Evolutionary conservation across 345 rosid species (phyloP).

Genomic region (Aurinia saxatilis): DNA sequence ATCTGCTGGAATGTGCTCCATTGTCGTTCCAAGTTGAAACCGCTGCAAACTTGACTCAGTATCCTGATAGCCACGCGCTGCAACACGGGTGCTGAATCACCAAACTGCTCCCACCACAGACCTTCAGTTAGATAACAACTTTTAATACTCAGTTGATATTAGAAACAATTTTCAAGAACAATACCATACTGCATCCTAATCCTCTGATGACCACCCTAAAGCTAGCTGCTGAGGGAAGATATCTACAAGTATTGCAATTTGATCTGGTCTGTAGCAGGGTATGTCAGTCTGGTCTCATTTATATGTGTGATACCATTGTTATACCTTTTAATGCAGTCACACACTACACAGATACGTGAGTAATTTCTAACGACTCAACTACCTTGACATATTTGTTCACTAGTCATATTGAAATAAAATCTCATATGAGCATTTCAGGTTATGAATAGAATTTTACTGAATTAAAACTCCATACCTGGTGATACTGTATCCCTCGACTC

Average conservation of each 20-base stretch:
- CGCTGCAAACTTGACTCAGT: slow-evolving; percentile 83
- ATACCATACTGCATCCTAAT: neutral
- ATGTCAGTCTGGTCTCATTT: neutral
- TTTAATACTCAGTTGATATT: neutral
- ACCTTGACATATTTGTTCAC: neutral
- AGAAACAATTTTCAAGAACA: neutral
- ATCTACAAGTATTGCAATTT: neutral
- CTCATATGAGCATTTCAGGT: neutral
- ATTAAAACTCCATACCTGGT: slow-evolving; percentile 43
- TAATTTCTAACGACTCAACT: neutral
- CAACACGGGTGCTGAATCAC: slow-evolving; percentile 77
- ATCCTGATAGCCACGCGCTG: slow-evolving; percentile 84
- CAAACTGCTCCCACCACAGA: slow-evolving; percentile 95
- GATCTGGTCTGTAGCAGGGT: neutral
- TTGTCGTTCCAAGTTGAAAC: slow-evolving; percentile 57
- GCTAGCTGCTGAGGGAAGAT: neutral
- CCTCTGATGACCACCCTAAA: neutral
- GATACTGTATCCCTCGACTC: slow-evolving; percentile 71
- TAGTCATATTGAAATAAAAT: neutral
- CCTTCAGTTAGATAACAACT: slow-evolving; percentile 35
- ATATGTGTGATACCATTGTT: neutral
- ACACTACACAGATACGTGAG: neutral
- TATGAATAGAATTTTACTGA: neutral
- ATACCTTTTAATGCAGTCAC: neutral
- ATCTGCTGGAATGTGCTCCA: slow-evolving; percentile 81